Base-by-base conservation (phyloP, 73 alveolate genomes). In the Tetrahymena thermophila region DNA sequence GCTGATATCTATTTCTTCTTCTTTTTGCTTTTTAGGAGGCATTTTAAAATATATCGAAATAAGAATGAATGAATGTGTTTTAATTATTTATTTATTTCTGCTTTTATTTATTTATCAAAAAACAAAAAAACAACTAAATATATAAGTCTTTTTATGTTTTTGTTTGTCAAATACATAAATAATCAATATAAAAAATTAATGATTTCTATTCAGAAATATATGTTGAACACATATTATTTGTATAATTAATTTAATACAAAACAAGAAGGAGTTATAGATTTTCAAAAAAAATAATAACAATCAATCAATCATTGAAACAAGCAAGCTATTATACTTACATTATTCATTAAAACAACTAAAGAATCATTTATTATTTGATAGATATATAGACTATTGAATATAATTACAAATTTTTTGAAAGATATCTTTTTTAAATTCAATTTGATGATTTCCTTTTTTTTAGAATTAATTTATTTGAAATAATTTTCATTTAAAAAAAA, bases 1-100 rank as follows among this genome's bases (percentile, higher is more conserved):
- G 85, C 94, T 95, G 25, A 95, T 17, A 58, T 95, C 97, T 28
- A 95, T 34, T 50, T 95, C 97, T 34, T 95, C 97, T 43, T 95
- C 85, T 35, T 71, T 71, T 71, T 23, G 89, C 37, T 95, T 85
- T 28, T 89, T 89, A 42, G 97, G 97, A 93, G 95, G 95, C 95
- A 93, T 93, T 93, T 42, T 42, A 28, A 34, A 23, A 28, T 85
- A 85, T 84, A 84, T 84, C 10, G 83, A 50, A 50, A 50, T 50
- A 71, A 28, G 89, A 23, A 71, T 23, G 85, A 56, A 19, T 56
- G 89, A 71, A n/a, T 25, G 37, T 71, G 23, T 71, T 71, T 71
- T n/a, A 71, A n/a, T 71, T 71, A 71, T 71, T 71, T n/a, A 71
- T 71, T 71, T 71, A 71, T 71, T 71, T 71, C 89, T 71, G 89